Evolutionary conservation across 345 rosid species (phyloP).

Genomic region (Populus nigra): DNA sequence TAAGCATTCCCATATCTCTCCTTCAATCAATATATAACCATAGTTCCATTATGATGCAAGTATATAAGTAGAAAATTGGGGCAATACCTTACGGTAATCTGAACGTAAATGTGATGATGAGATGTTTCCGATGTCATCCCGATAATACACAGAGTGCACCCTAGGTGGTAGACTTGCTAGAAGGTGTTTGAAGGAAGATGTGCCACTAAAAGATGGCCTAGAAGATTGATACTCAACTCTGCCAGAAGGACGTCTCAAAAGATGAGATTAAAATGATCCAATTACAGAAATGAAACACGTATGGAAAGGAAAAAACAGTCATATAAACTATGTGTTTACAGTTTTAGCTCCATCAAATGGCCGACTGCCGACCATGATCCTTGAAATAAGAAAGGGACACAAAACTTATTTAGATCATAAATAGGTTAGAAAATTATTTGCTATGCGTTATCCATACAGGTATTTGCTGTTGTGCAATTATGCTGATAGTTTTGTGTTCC

Average conservation of each 20-base stretch:
- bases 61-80: background rate
- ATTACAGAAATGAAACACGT: background rate
- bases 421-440: background rate
- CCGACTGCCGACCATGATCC: too few species aligned
- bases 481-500: background rate
- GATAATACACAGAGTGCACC: constrained; percentile 92
- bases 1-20: constrained; percentile 1
- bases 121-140: constrained; percentile 93
- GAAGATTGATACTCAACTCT: constrained; percentile 97
- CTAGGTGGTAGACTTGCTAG: constrained; percentile 84
- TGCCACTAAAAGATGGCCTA: constrained; percentile 56
- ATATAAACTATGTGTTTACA: background rate
- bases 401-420: background rate
- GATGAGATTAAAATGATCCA: background rate
- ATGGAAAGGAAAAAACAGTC: background rate
- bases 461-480: background rate
- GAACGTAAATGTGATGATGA: constrained; percentile 81
- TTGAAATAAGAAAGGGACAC: background rate
- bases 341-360: background rate
- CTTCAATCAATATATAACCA: background rate
- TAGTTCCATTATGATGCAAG: background rate
- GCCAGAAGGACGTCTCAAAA: constrained; percentile 33
- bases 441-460: background rate
- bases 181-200: constrained; percentile 76
- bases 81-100: constrained; percentile 52